Evolutionary conservation across 2,329 filamentous ascomycete species (phyloP), one percentile per base, ranked within the genome.

Genomic region (Scedosporium aurantiacum): DNA sequence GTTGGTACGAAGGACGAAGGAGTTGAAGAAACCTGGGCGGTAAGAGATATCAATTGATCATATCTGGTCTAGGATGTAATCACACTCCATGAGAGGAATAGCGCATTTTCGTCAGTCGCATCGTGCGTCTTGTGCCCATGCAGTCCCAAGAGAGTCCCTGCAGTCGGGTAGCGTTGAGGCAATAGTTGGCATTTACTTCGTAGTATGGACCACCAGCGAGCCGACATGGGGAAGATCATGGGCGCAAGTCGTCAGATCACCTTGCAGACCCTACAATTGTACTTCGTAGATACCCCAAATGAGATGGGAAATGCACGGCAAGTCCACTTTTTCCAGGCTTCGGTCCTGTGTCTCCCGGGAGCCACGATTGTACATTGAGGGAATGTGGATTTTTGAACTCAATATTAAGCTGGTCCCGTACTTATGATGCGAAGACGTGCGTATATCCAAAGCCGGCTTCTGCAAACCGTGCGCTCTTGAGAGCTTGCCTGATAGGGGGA

Each of bases 161-260:
- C n/a, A 52, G 47, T 52, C 21, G 47, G 47, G 47, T 52, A 52
- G 47, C 23, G 23, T 52, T 52, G n/a, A 52, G 21, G 47, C n/a
- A 52, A 52, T 21, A 52, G n/a, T 52, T 52, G 47, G n/a, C 47
- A 52, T 52, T n/a, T n/a, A n/a, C n/a, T n/a, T n/a, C n/a, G n/a
- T n/a, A n/a, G n/a, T 1, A 45, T 45, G 43, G 43, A 21, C 16
- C 43, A 45, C 6, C 43, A 16, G 4, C 4, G n/a, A n/a, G 18
- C 14, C 14, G 43, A 45, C 43, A 21, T 45, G 16, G 21, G 47
- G 47, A 25, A 52, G 21, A 52, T 25, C 47, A 18, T 52, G 21
- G 2, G 5, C 47, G 25, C 21, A 12, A 25, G n/a, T 25, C 12
- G 21, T 52, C 47, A 52, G n/a, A 25, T 52, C 47, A 25, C 47